Evolutionary conservation across 768 basidiomycete genomes (phyloP), one percentile per base, ranked within the genome.

Genomic region (Artomyces pyxidatus): DNA sequence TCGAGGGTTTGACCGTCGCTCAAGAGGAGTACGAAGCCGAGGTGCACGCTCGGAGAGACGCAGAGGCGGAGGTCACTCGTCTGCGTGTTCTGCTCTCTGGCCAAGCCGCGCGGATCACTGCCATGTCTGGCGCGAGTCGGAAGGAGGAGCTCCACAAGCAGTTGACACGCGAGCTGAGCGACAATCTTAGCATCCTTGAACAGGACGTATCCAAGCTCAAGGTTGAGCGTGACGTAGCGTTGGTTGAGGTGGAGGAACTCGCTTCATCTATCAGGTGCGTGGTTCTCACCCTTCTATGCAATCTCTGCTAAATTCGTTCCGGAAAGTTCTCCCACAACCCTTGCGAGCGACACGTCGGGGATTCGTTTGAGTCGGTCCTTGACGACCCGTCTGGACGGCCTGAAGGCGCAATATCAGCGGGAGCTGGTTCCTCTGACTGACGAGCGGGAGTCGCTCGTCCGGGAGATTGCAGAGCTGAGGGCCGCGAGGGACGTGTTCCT

Each of bases 11-110:
- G 37, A 84, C 83, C 0, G 92, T 94, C 22, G 93, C 95, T 2
- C 88, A 93, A 58, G 84, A 85, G 37, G 96, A 98, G 62, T 97
- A 95, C 62, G 94, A 97, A 61, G 80, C 80, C 45, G 96, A 98
- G 65, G 74, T 93, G 29, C 83, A 87, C 49, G 81, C 84, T 19
- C 79, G 95, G 17, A 80, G 89, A 16, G 93, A 97, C 54, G 87
- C 89, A 1, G 93, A 98, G 67, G 84, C 88, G 0, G 93, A 97
- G 68, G 88, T 97, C 50, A 85, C 85, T 21, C 78, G 88, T 37
- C 70, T 99, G 22, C 72, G 89, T 37, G 81, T 91, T 26, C 74
- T 94, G 44, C 72, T 98, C 19, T 88, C 92, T 49, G 90, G 91
- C 5, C 95, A 98, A 64, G 90, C 83, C 2, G 90, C 85, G 10